These are phyloP conservation scores for Fagopyrum esculentum DNA, from an alignment of 148 eudicot species.

Conservation along the genomic window DNA sequence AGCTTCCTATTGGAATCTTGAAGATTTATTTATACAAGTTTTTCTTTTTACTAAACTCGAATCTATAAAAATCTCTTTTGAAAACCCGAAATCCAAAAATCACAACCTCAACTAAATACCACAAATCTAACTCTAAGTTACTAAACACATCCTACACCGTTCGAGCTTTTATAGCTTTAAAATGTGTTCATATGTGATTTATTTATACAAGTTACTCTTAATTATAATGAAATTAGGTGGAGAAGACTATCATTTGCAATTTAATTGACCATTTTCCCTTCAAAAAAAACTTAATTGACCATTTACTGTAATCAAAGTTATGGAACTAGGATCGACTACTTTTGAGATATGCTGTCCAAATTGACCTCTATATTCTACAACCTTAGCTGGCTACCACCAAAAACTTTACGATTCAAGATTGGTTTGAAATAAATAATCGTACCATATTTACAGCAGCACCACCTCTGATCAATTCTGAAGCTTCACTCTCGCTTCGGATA, in stretches of 20 bases:
- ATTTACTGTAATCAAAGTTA: neutral
- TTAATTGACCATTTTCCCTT: neutral
- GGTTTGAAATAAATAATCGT: neutral
- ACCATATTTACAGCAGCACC: neutral
- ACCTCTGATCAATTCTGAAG: neutral
- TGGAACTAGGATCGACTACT: neutral
- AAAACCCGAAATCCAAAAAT: no score
- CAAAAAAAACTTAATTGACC: neutral
- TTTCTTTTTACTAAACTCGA: no score
- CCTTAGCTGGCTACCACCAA: conserved; percentile 1
- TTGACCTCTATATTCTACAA: neutral
- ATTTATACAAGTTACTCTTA: no score
- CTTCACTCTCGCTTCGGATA: no score
- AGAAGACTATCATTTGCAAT: neutral
- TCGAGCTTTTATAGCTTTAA: no score
- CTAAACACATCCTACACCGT: no score
- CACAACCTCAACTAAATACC: no score
- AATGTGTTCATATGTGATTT: no score
- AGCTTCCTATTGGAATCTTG: no score
- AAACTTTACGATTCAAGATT: neutral
- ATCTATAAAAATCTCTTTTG: no score
- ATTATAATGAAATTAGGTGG: neutral
- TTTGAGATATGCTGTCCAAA: neutral
- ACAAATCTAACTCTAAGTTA: no score
- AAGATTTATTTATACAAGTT: no score